Conservation (phyloP, 192 early-diverging fungal species). For the Backusella luteola region DNA sequence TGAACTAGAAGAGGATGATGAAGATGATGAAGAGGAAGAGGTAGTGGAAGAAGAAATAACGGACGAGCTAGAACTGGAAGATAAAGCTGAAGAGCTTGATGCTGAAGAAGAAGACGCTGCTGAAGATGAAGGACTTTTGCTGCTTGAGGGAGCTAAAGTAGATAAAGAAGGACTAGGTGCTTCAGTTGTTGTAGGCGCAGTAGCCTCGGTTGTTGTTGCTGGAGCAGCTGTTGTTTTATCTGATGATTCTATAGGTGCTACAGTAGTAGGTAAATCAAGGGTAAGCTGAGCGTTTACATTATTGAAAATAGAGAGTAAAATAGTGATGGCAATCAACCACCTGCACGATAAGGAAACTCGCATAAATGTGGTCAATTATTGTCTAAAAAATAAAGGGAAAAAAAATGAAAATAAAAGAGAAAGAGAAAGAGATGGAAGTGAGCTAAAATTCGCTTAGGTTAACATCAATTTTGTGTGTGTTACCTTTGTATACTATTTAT, state of each 20-base stretch:
- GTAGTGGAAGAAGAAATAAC: neutral
- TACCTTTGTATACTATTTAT: neutral
- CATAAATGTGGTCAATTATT: neutral
- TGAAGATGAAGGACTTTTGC: neutral
- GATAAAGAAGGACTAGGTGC: neutral
- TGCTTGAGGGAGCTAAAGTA: neutral
- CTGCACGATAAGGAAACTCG: neutral
- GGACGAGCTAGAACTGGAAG: neutral
- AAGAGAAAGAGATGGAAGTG: neutral
- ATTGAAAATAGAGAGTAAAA: neutral
- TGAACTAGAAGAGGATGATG: neutral
- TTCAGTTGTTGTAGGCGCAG: neutral
- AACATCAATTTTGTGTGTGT: constrained; percentile 2
- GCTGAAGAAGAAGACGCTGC: neutral
- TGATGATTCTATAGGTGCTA: neutral
- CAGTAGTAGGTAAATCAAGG: neutral
- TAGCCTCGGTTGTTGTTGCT: neutral
- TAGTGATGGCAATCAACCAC: neutral
- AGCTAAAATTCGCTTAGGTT: neutral
- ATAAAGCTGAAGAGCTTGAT: neutral
- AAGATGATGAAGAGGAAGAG: neutral
- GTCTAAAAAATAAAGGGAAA: neutral
- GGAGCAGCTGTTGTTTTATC: neutral
- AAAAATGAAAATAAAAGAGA: neutral
- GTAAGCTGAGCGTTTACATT: neutral